Conservation (phyloP, 1,284 basidiomycete genomes). For the Leccinum ponderosum region DNA sequence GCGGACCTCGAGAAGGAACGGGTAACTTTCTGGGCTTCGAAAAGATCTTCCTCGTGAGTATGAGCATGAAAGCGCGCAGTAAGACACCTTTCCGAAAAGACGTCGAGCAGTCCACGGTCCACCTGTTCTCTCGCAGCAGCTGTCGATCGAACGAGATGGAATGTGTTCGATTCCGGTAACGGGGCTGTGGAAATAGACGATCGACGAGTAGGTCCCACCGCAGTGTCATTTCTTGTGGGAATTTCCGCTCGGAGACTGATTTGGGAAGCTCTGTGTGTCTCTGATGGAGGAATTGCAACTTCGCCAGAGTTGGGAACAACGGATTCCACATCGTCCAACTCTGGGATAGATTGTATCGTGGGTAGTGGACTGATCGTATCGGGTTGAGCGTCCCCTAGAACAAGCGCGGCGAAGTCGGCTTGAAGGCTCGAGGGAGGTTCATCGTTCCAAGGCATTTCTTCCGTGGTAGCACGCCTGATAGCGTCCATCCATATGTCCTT, state of each 20-base stretch:
- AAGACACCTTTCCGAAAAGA: slow-evolving; percentile 64
- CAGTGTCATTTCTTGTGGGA: slow-evolving; percentile 16
- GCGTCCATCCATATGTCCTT: slow-evolving; percentile 82
- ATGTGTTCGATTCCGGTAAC: slow-evolving; percentile 53
- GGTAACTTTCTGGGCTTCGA: slow-evolving; percentile 50
- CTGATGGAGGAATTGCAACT: slow-evolving; percentile 2
- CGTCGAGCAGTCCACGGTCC: slow-evolving; percentile 67
- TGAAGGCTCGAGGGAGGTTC: slow-evolving; percentile 64
- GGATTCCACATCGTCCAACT: slow-evolving; percentile 42
- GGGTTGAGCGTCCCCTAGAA: slow-evolving; percentile 39
- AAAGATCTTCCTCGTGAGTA: slow-evolving; percentile 61
- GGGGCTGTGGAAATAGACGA: slow-evolving; percentile 54
- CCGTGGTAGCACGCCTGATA: slow-evolving; percentile 50
- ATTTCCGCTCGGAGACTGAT: slow-evolving; percentile 12
- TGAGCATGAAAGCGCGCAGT: slow-evolving; percentile 61
- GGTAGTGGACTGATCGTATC: slow-evolving; percentile 46
- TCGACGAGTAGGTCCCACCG: slow-evolving; percentile 42
- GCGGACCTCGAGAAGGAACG: slow-evolving; percentile 45
- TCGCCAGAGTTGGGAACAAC: slow-evolving; percentile 8
- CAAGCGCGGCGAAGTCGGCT: slow-evolving; percentile 37
- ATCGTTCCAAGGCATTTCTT: slow-evolving; percentile 47
- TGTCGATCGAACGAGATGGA: slow-evolving; percentile 71
- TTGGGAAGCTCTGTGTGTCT: slow-evolving; percentile 11
- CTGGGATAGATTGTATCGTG: slow-evolving; percentile 64
- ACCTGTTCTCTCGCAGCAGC: slow-evolving; percentile 65